Conservation (phyloP, 306 rosid species). For the Vicia faba region DNA sequence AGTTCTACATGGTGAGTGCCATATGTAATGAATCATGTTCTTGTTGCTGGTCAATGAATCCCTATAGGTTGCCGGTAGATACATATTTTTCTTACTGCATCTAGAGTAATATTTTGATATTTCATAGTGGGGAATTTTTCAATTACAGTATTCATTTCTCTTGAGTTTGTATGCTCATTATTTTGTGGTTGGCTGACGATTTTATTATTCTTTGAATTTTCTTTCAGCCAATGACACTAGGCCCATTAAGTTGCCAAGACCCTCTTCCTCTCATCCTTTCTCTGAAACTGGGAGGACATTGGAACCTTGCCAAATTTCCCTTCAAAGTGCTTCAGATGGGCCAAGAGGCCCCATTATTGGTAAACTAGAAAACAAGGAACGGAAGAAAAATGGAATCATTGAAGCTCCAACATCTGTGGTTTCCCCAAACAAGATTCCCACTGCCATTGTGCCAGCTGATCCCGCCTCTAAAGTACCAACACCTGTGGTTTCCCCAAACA, state of each 20-base stretch:
- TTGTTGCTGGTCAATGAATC: conserved; percentile 26
- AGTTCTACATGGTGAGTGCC: conserved; percentile 72
- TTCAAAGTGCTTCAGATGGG: conserved; percentile 48
- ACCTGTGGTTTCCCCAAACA: conserved; percentile 43
- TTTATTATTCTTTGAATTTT: conserved; percentile 46
- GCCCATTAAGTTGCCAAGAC: conserved; percentile 68
- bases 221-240: conserved; percentile 69
- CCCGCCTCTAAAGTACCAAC: conserved; percentile 38
- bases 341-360: conserved; percentile 44
- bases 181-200: conserved; percentile 46
- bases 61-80: conserved; percentile 27
- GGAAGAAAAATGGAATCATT: conserved; percentile 63
- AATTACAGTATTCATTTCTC: conserved; percentile 7
- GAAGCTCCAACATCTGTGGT: conserved; percentile 45
- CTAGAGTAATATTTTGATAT: conserved; percentile 20
- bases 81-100: conserved; percentile 21
- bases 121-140: background rate
- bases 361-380: conserved; percentile 56
- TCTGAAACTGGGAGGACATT: conserved; percentile 69
- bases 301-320: conserved; percentile 62
- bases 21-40: conserved; percentile 27
- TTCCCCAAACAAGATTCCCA: conserved; percentile 42
- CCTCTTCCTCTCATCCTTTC: conserved; percentile 52
- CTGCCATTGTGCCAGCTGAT: conserved; percentile 43
- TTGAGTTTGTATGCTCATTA: conserved; percentile 31